Percentiles rank a stretch among this genome's conserved stretches.
Evolutionary conservation across 2,329 filamentous ascomycete species (phyloP).

Genomic region (Byssoonygena ceratinophila): DNA sequence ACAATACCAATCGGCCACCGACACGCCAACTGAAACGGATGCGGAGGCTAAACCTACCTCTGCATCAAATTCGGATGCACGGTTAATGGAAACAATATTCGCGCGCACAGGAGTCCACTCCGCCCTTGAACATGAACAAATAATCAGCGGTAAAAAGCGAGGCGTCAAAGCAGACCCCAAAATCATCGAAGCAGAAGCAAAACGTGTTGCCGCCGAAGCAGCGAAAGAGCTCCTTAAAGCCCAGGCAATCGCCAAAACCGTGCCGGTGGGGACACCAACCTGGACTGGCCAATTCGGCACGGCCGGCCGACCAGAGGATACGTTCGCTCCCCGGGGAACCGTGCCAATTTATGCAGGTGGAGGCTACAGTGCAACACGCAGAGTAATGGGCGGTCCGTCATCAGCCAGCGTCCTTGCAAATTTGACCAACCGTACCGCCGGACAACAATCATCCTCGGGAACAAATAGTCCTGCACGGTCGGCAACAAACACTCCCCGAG

Average conservation of each 20-base stretch:
- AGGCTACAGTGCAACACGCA: slow-evolving; percentile 27
- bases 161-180: slow-evolving; percentile 62
- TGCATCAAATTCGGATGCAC: slow-evolving; percentile 48
- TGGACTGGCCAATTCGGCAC: slow-evolving; percentile 84
- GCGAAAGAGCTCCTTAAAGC: slow-evolving; percentile 64
- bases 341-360: slow-evolving; percentile 19
- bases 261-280: slow-evolving; percentile 76
- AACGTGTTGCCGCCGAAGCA: slow-evolving; percentile 65
- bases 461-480: background rate
- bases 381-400: slow-evolving; percentile 30
- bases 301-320: slow-evolving; percentile 57
- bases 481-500: slow-evolving; percentile 28
- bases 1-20: slow-evolving; percentile 46
- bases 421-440: slow-evolving; percentile 24
- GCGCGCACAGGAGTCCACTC: slow-evolving; percentile 75
- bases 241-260: slow-evolving; percentile 57
- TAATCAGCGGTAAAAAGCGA: slow-evolving; percentile 61
- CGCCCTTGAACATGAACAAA: slow-evolving; percentile 86
- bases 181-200: slow-evolving; percentile 72
- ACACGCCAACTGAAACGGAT: slow-evolving; percentile 23
- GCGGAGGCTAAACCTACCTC: slow-evolving; percentile 22
- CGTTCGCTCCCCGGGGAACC: slow-evolving; percentile 14
- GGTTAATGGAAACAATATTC: slow-evolving; percentile 82
- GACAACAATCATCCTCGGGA: slow-evolving; percentile 6
- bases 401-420: slow-evolving; percentile 33